phyloP scores from a whole-genome alignment of 805 yeast species.

The Candida odintsovae region DNA sequence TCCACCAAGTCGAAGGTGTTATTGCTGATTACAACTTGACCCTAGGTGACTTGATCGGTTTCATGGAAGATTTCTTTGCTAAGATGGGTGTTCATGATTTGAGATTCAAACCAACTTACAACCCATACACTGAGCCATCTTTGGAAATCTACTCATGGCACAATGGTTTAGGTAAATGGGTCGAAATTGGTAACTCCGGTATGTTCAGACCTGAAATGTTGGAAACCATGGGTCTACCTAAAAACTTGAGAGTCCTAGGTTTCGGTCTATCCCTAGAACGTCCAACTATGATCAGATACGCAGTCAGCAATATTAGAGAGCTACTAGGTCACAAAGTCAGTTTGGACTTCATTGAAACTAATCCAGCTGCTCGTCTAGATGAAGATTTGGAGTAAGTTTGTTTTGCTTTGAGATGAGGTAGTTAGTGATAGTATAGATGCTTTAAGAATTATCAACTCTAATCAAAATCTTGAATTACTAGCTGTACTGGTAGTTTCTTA shows the following conservation, averaged over 20 bases:
- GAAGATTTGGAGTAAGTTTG: constrained; percentile 39
- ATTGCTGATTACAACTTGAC: constrained; percentile 94
- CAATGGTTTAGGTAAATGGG: constrained; percentile 92
- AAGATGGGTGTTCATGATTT: constrained; percentile 96
- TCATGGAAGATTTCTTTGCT: constrained; percentile 94
- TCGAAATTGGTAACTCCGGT: constrained; percentile 98
- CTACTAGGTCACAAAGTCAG: constrained; percentile 95
- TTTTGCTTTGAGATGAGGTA: no score
- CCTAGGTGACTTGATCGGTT: constrained; percentile 92
- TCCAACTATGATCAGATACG: constrained; percentile 99
- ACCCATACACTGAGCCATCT: constrained; percentile 98
- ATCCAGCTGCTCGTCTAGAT: constrained; percentile 97
- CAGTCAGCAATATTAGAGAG: constrained; percentile 93
- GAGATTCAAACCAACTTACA: constrained; percentile 97
- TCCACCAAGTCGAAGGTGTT: constrained; percentile 99
- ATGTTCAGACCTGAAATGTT: constrained; percentile 99
- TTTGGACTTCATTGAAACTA: constrained; percentile 87
- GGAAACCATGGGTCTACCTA: constrained; percentile 96
- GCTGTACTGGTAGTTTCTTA: no score
- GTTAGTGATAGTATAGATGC: background rate
- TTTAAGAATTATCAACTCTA: no score
- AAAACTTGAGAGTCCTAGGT: constrained; percentile 88
- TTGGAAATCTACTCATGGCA: constrained; percentile 98
- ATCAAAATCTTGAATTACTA: no score
- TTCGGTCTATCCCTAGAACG: constrained; percentile 97